Evolutionary conservation across 495 filamentous ascomycete species (phyloP), one percentile per base, ranked within the genome.

Genomic region (Penicillium mononematosum): DNA sequence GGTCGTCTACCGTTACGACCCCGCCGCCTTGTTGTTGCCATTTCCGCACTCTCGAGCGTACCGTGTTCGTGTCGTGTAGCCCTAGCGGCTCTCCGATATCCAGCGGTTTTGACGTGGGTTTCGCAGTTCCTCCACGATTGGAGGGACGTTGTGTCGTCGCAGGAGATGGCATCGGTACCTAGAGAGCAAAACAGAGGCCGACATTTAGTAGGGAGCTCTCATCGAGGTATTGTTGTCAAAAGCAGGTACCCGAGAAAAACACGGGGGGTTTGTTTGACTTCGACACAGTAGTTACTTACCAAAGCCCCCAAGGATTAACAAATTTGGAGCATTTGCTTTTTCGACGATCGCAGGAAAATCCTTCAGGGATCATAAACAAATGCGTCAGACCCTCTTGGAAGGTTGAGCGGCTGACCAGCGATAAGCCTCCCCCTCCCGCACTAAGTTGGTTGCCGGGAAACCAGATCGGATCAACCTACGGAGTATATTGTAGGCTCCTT

Each of bases 11-110:
- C 16, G 78, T 78, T 42, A 81, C 69, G 12, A 81, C 69, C 65
- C 85, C 77, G 65, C 88, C 71, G 63, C 78, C 80, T 81, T 91
- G 76, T 48, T 81, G 77, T 60, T 92, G 89, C 89, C 89, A 92
- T 73, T 83, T 79, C 45, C 86, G 86, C 17, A 92, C 85, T 59
- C 87, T 78, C 36, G 87, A 83, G 47, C 81, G 79, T 10, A 91
- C 88, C n/a, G 78, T 78, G 22, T 81, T 80, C 1, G 80, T 83
- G 58, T 85, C 83, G 54, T 82, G 78, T 39, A 75, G 46, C 3
- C 81, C 82, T 25, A 77, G 64, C 3, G 80, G 74, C 10, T 68
- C 64, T 3, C 82, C 82, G 31, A 82, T 75, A 64, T 83, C 82
- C n/a, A 83, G 57, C 9, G 75, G 54, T 19, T 73, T 77, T 0